Evolutionary conservation across 257 asterid genomes (phyloP), one percentile per base, ranked within the genome.

Genomic region (Solanum acaule): DNA sequence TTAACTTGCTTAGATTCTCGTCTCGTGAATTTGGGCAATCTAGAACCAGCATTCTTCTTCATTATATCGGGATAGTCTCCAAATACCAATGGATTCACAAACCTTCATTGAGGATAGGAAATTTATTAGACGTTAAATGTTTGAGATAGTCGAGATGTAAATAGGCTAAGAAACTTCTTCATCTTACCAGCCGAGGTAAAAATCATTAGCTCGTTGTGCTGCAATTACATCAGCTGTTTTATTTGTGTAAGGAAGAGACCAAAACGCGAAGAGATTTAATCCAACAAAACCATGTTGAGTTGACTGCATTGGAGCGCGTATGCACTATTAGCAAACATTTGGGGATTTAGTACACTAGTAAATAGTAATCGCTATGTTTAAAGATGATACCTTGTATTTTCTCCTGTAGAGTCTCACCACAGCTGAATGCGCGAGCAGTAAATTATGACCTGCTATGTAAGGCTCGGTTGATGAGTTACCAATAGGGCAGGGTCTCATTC

Each of bases 21-120:
- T 34, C 76, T 67, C 5, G 94, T 92, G 85, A 95, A 86, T 88
- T 72, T 90, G 29, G 98, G 97, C 34, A 95, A 86, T 86, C 94
- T 93, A 42, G 91, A n/a, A 29, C 91, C 89, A n/a, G 87, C 97
- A 42, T 87, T 89, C 87, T 88, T 88, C 90, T 92, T 95, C 20
- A 95, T 14, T 78, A 52, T 78, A 34, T 91, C 93, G 25, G 96
- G 98, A 89, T 95, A 95, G 87, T 93, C 95, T 31, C 97, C 98
- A 79, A 89, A 92, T 6, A 94, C 65, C 87, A 95, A 75, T 2
- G 98, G 97, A 91, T 92, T 83, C 25, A 93, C 63, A 44, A 92
- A 89, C 97, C 98, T 94, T 92, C 88, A 86, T 25, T 18, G 83
- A 71, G 9, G 33, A 23, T 42, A 33, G 34, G 22, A 11, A 40